These are phyloP conservation scores for Penstemon davidsonii DNA, from an alignment of 257 asterid genomes.

Conservation along the genomic window DNA sequence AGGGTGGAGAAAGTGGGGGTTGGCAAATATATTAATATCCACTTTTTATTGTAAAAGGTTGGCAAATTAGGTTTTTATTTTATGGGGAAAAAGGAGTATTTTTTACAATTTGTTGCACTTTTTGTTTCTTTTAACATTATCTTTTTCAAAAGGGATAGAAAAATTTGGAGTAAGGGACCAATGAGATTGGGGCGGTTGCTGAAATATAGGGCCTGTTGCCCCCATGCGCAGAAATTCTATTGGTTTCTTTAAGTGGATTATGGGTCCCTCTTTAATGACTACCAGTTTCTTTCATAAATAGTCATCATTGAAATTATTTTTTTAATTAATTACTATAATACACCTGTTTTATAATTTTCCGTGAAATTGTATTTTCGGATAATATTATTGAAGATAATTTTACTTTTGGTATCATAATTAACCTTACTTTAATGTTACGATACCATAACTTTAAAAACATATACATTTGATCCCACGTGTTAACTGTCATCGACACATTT, in stretches of 20 bases:
- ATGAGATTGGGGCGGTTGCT: conserved; percentile 35
- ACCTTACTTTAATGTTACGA: too few relatives aligned
- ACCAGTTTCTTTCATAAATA: too few relatives aligned
- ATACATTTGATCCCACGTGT: too few relatives aligned
- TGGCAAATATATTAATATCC: conserved; percentile 37
- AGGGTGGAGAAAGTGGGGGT: conserved; percentile 32
- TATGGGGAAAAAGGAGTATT: not conserved
- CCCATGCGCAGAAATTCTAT: conserved; percentile 23
- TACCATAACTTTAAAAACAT: too few relatives aligned
- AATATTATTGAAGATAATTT: too few relatives aligned
- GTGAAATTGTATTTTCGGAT: too few relatives aligned
- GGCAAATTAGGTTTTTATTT: conserved; percentile 26
- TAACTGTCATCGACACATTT: too few relatives aligned
- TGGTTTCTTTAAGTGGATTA: conserved; percentile 22
- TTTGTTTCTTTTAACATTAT: not conserved
- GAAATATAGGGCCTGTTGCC: conserved; percentile 11
- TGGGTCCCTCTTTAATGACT: conserved; percentile 25
- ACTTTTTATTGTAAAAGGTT: not conserved
- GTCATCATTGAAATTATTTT: too few relatives aligned
- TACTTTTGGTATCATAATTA: too few relatives aligned
- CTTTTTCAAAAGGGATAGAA: not conserved
- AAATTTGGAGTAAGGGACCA: not conserved
- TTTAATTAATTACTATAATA: too few relatives aligned
- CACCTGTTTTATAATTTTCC: too few relatives aligned
- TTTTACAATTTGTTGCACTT: not conserved